Conservation (phyloP, 345 rosid genomes). For the Euphorbia peplus region DNA sequence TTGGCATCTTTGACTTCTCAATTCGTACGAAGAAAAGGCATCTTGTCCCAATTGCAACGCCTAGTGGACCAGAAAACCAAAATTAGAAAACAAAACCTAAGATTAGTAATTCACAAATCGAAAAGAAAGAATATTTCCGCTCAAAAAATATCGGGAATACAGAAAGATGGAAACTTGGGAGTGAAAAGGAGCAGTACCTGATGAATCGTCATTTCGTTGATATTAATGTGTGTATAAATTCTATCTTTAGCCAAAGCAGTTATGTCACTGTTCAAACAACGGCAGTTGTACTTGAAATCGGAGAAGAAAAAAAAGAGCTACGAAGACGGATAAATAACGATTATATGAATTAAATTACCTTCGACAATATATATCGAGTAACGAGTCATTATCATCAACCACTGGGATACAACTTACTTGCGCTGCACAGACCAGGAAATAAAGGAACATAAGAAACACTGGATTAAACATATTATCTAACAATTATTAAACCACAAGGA, state of each 20-base stretch:
- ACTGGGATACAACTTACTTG: conserved; percentile 33
- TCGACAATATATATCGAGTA: conserved; percentile 32
- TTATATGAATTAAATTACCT: conserved; percentile 19
- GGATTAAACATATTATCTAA: neutral
- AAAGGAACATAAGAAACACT: neutral
- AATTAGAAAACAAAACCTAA: neutral
- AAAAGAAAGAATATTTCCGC: no score
- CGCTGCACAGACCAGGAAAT: conserved; percentile 18
- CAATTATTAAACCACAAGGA: neutral
- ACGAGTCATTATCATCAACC: conserved; percentile 31
- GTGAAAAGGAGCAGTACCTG: conserved; percentile 22
- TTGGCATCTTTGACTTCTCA: conserved; percentile 32
- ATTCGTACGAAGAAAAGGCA: conserved; percentile 19
- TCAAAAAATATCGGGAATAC: neutral
- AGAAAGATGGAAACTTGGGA: neutral
- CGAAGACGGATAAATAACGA: neutral
- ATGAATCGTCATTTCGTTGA: conserved; percentile 31
- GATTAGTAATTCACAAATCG: neutral
- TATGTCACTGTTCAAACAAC: conserved; percentile 27
- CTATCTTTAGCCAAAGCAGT: conserved; percentile 35
- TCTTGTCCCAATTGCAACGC: conserved; percentile 37
- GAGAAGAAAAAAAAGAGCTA: neutral
- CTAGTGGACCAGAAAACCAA: conserved; percentile 7
- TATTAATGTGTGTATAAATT: conserved; percentile 29
- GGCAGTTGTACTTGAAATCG: neutral